Percentiles rank a stretch among this genome's conserved stretches.
Conservation (phyloP, 129 eudicot genomes). For the Erigeron canadensis region DNA sequence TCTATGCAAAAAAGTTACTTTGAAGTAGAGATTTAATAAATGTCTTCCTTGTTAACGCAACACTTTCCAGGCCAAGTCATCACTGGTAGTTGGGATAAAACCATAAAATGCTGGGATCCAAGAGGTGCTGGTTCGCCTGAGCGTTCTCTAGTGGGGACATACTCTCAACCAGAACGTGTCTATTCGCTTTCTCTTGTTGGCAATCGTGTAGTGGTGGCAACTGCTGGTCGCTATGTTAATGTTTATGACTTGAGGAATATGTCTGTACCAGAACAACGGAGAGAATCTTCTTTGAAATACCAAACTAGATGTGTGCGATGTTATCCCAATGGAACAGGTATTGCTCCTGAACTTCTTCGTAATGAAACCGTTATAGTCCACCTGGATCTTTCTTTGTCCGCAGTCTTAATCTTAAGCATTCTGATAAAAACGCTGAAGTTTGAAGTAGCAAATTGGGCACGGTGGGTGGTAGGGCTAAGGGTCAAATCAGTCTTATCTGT, state of each 20-base stretch:
- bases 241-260: conserved; percentile 92
- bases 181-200: conserved; percentile 90
- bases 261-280: conserved; percentile 92
- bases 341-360: too few species aligned
- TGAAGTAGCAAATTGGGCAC: too few species aligned
- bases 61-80: conserved; percentile 77
- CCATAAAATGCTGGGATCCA: conserved; percentile 97
- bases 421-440: too few species aligned
- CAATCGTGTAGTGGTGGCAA: conserved; percentile 86
- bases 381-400: too few species aligned
- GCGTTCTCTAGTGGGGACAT: conserved; percentile 78
- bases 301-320: conserved; percentile 93
- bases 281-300: conserved; percentile 85
- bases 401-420: too few species aligned
- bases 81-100: conserved; percentile 98
- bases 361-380: too few species aligned
- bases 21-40: neutral
- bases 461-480: too few species aligned
- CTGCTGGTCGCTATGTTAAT: conserved; percentile 96
- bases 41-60: neutral
- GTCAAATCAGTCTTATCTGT: too few species aligned
- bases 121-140: conserved; percentile 94
- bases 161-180: conserved; percentile 96
- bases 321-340: conserved; percentile 96
- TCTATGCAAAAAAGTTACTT: neutral